Evolutionary conservation across 345 rosid genomes (phyloP).

Genomic region (Kernera saxatilis): DNA sequence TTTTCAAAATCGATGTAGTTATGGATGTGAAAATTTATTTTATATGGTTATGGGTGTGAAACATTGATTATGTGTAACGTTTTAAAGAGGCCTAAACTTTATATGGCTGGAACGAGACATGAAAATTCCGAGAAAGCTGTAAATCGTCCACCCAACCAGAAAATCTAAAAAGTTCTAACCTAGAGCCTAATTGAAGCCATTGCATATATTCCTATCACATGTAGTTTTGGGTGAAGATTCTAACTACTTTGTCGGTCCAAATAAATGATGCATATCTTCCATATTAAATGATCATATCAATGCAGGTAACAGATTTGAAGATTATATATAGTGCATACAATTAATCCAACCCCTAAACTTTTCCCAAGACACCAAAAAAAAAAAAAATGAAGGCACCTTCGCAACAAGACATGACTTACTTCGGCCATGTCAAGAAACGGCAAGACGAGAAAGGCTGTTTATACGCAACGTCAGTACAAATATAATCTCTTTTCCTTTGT

Average conservation of each 20-base stretch:
- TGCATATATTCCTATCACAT: not conserved
- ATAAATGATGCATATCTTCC: slow-evolving; percentile 15
- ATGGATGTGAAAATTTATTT: too few species aligned
- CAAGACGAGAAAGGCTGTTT: slow-evolving; percentile 26
- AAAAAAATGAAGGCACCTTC: slow-evolving; percentile 27
- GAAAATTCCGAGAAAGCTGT: too few species aligned
- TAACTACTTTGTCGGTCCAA: slow-evolving; percentile 31
- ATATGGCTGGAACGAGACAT: too few species aligned
- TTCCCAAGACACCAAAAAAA: not conserved
- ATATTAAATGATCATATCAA: slow-evolving; percentile 25
- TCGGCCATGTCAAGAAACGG: not conserved
- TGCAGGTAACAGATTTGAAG: slow-evolving; percentile 22
- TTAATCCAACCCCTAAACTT: slow-evolving; percentile 4
- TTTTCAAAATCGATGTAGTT: too few species aligned
- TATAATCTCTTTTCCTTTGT: not conserved
- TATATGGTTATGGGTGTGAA: too few species aligned
- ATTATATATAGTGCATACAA: not conserved
- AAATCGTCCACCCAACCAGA: too few species aligned
- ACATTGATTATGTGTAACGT: too few species aligned
- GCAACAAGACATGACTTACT: slow-evolving; percentile 28
- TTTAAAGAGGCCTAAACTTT: too few species aligned
- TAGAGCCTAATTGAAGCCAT: not conserved
- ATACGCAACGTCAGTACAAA: slow-evolving; percentile 16
- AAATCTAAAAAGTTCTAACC: too few species aligned
- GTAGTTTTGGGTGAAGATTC: slow-evolving; percentile 3